These are phyloP conservation scores for Boletus tylopilopsis DNA, from an alignment of 768 basidiomycete species.

Conservation along the genomic window DNA sequence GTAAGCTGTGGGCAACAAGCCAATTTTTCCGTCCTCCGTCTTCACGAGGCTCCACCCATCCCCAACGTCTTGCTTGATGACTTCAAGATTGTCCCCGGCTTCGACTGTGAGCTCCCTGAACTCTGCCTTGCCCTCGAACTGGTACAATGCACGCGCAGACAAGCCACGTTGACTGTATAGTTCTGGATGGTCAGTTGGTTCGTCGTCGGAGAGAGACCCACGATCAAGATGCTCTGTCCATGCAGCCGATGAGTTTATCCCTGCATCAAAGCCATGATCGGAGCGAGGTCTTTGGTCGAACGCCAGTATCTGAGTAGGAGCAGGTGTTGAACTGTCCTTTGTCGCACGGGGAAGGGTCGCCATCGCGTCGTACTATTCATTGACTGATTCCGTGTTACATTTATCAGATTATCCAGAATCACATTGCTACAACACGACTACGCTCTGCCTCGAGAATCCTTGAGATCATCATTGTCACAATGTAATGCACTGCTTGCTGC, in stretches of 20 bases:
- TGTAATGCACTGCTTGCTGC: background rate
- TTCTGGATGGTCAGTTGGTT: conserved; percentile 37
- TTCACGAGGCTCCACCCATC: conserved; percentile 82
- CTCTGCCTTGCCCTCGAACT: conserved; percentile 72
- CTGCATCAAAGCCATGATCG: conserved; percentile 59
- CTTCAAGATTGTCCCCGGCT: conserved; percentile 66
- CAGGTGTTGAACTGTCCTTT: conserved; percentile 23
- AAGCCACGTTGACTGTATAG: conserved; percentile 36
- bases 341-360: conserved; percentile 34
- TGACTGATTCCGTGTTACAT: background rate
- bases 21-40: conserved; percentile 54
- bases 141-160: conserved; percentile 66
- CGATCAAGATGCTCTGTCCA: conserved; percentile 65
- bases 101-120: conserved; percentile 66
- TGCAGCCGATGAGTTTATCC: conserved; percentile 72
- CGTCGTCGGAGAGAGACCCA: conserved; percentile 49
- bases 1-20: conserved; percentile 65
- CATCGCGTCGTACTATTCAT: conserved; percentile 20
- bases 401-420: too few relatives aligned
- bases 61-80: conserved; percentile 68
- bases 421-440: too few relatives aligned
- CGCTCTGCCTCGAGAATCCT: background rate
- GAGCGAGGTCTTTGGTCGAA: conserved; percentile 28
- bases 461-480: background rate
- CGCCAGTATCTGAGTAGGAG: conserved; percentile 4